Evolutionary conservation across 2,329 filamentous ascomycete species (phyloP), one percentile per base, ranked within the genome.

Genomic region (Fusarium sp.): DNA sequence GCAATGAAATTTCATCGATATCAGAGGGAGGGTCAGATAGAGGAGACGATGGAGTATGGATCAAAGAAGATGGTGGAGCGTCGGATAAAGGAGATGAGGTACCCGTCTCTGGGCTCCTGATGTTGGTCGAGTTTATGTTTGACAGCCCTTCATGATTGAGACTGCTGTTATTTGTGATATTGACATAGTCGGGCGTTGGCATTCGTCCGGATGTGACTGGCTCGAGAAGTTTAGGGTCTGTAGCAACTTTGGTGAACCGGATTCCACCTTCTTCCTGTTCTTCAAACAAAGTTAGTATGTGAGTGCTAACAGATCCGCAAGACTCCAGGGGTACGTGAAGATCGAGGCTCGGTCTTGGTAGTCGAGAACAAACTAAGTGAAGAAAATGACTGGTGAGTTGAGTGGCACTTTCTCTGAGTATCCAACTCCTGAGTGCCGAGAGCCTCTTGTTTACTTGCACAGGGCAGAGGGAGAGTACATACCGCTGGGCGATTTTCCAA

Each of bases 401-500:
- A 39, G 24, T 28, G 11, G 15, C 15, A 30, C 24, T 39, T n/a
- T 55, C 32, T 55, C 51, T n/a, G 24, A 41, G 20, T 13, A 28
- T 41, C 35, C n/a, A 12, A 28, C 24, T 28, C 51, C 14, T 20
- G 20, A 14, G 24, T 28, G 20, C 24, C 26, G 51, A 41, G 51
- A 41, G 20, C 20, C 35, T 30, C 20, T 10, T 28, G 15, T 55
- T 55, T 38, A 22, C 20, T 39, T 28, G 11, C 24, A 54, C 20
- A 28, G n/a, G 17, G 24, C 6, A 54, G 24, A 28, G 35, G 22
- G 35, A 6, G 22, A 17, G 13, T n/a, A 42, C 54, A 62, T 64
- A 77, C 76, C 68, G 36, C 28, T 38, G 14, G 54, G 55, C 48
- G 64, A 55, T 28, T 53, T 63, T 39, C 54, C 63, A 54, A 75